A percentile compares a stretch with the other conserved stretches of the same genome.
These are phyloP conservation scores for Whalleya microplaca DNA, from an alignment of 2,329 filamentous ascomycete species.

Conservation along the genomic window DNA sequence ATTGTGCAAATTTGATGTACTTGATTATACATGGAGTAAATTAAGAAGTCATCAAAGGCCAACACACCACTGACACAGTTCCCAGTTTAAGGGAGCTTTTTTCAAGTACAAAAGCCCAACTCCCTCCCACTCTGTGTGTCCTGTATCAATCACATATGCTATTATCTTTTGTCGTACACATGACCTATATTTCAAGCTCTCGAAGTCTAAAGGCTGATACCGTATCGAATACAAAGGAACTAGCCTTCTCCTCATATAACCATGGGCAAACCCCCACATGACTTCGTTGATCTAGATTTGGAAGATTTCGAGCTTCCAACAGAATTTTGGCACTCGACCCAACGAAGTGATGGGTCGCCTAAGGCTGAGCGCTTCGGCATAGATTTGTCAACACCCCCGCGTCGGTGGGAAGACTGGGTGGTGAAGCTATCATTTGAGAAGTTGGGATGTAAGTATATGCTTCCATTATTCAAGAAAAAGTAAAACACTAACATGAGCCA, in stretches of 20 bases:
- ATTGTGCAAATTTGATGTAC: conserved; percentile 6
- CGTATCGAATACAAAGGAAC: neutral
- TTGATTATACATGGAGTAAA: neutral
- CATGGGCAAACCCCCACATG: conserved; percentile 3
- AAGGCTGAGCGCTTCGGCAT: conserved; percentile 9
- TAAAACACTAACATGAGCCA: neutral
- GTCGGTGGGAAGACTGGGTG: conserved; percentile 17
- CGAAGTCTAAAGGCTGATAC: neutral
- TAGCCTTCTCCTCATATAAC: neutral
- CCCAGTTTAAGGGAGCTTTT: neutral
- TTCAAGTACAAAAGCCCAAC: neutral
- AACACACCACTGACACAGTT: conserved; percentile 2
- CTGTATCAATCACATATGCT: too few relatives aligned
- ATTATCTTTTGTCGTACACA: too few relatives aligned
- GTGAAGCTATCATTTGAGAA: conserved; percentile 19
- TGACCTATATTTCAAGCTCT: too few relatives aligned
- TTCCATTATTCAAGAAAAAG: neutral
- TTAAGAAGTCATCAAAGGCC: neutral
- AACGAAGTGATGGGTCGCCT: neutral
- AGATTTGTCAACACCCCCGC: conserved; percentile 1
- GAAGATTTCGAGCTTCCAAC: neutral
- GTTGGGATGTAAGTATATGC: conserved; percentile 12
- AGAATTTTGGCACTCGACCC: conserved; percentile 2
- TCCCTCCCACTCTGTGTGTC: neutral
- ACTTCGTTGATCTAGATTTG: neutral